Percentiles rank a stretch among this genome's conserved stretches.
phyloP scores from a whole-genome alignment of 257 asterid genomes.

The Jacaranda mimosifolia region DNA sequence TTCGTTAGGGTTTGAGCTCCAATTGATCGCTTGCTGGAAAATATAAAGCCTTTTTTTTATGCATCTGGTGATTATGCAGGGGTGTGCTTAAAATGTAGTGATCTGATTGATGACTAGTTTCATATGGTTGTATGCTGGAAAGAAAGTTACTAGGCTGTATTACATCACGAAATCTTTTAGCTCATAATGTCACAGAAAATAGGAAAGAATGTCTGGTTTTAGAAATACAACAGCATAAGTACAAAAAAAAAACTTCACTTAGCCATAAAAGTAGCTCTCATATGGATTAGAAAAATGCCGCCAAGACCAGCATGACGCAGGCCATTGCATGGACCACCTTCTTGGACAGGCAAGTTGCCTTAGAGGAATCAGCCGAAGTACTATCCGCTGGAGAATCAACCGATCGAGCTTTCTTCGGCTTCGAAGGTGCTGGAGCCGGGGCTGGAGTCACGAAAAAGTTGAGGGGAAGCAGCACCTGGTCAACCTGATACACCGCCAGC shows the following conservation, averaged over 20 bases:
- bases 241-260: slow-evolving; percentile 18
- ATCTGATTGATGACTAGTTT: neutral
- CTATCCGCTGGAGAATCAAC: slow-evolving; percentile 20
- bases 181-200: neutral
- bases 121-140: neutral
- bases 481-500: slow-evolving; percentile 65
- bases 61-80: too few species aligned
- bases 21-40: too few species aligned
- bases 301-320: slow-evolving; percentile 17
- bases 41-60: too few species aligned
- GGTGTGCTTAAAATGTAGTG: neutral
- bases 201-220: slow-evolving; percentile 29
- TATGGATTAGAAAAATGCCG: slow-evolving; percentile 31
- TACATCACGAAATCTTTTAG: neutral
- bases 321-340: slow-evolving; percentile 28
- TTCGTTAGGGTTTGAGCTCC: too few species aligned
- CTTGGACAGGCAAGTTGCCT: slow-evolving; percentile 24
- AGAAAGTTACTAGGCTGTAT: neutral
- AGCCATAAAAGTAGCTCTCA: neutral
- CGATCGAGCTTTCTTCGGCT: slow-evolving; percentile 37
- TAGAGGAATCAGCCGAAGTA: slow-evolving; percentile 42
- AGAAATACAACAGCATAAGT: slow-evolving; percentile 11
- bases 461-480: slow-evolving; percentile 64
- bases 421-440: slow-evolving; percentile 62
- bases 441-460: slow-evolving; percentile 53